Base-by-base conservation (phyloP, 2,329 filamentous ascomycete genomes). In the Tolypocladium pustulatum region DNA sequence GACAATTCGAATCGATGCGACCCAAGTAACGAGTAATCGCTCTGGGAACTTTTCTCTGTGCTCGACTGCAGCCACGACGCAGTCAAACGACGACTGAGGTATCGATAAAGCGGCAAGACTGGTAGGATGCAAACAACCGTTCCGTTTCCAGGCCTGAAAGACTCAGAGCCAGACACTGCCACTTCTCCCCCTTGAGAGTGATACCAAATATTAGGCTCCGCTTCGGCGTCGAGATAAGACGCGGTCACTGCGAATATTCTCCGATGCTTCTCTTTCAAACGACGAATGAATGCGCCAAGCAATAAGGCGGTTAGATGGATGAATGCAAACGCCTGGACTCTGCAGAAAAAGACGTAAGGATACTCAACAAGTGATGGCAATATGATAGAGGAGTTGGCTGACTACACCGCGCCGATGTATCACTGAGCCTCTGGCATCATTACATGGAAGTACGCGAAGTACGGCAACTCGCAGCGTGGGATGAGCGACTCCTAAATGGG, bases 401-500 rank as follows among this genome's bases (percentile, higher is more conserved):
- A 57, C 41, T 38, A 59, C 30, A 7, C 54, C 43, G 30, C 27
- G 22, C 27, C 57, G 20, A 55, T n/a, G 36, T n/a, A 20, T 12
- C 17, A 20, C 2, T 7, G 36, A 55, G 55, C 32, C 22, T 27
- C n/a, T 20, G 22, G 51, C 27, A 57, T 37, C 36, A 38, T 30
- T 34, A 2, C 25, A 34, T n/a, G n/a, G 32, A 36, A n/a, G 27
- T 22, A 38, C n/a, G n/a, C n/a, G 9, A 4, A 32, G 37, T 32
- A 30, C 20, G 37, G 22, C 49, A 27, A 22, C 17, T 4, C 8
- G 34, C 30, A 22, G 49, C 34, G 41, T 20, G 55, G 55, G 51
- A 59, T 4, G 38, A 36, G 25, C 12, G 43, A 43, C 20, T 43
- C 32, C 56, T 59, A 56, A 56, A 56, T 58, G 57, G 54, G 58